Evolutionary conservation across 129 eudicot species (phyloP), one percentile per base, ranked within the genome.

Genomic region (Tagetes patula): DNA sequence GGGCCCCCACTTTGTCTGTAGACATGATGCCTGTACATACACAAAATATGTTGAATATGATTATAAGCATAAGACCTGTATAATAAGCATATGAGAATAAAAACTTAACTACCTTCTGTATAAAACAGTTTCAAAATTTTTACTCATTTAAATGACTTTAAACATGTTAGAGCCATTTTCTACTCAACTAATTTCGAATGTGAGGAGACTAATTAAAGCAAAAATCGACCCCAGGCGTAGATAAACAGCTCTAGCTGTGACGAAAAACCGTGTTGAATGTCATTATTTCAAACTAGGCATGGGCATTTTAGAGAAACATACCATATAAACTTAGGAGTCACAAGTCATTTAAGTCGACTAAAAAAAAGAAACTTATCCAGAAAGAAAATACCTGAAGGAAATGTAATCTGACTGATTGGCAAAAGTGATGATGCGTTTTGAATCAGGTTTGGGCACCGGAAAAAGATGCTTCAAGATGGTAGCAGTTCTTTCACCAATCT

Each of bases 371-470:
- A n/a, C n/a, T 5, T 3, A 37, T 11, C 47, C 50, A 54, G 9
- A 67, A 67, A 13, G 64, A 64, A 67, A 83, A 36, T 58, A 90
- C 99, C 99, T 90, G 91, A 95, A 95, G 34, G 99, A 95, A 61
- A 95, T 70, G 69, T 88, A 95, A 83, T 90, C 99, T 1, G 97
- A 87, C 81, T 88, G 94, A 79, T 88, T 90, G 41, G 97, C 99
- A 54, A 90, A 95, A 67, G 97, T 90, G 74, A 95, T 77, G n/a
- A 95, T 88, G 30, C 97, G 96, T 75, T 95, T 95, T 2, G 97
- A 72, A 77, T 95, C 99, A 30, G 97, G 94, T 79, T 95, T 95
- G 30, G 99, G 94, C 41, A 90, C 96, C 12, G 99, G 99, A 83
- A 95, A 95, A 31, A 95, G 84, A 85, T 95, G 84, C 94, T 95